Conservation (phyloP, 2,329 filamentous ascomycete species). For the Lecanicillium sp. region DNA sequence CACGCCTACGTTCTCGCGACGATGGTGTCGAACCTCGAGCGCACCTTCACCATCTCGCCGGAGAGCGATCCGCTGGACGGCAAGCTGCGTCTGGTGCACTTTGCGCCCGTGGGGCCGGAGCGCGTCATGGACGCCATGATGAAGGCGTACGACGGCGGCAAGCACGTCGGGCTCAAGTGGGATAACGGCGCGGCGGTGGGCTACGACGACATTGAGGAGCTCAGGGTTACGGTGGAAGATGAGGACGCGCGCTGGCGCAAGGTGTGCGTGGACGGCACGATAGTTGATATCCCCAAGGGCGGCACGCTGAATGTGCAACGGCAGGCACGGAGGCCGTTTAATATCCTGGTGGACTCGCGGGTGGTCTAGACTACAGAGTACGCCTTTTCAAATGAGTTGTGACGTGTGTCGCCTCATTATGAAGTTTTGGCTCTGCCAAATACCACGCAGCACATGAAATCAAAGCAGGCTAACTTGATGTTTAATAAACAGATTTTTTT, state of each 20-base stretch:
- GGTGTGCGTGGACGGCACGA: conserved; percentile 87
- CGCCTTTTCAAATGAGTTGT: no score
- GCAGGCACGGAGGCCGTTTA: conserved; percentile 38
- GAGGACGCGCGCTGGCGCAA: conserved; percentile 71
- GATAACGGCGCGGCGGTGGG: conserved; percentile 53
- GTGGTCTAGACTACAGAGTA: neutral
- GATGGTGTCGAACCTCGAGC: conserved; percentile 75
- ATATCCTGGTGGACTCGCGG: conserved; percentile 36
- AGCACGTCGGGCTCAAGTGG: conserved; percentile 48
- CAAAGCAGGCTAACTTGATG: no score
- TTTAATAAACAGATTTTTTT: no score
- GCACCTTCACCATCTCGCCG: conserved; percentile 76
- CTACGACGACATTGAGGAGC: conserved; percentile 64
- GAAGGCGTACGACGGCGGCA: conserved; percentile 52
- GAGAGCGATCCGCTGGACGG: conserved; percentile 63
- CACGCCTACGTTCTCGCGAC: conserved; percentile 75
- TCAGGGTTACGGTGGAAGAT: conserved; percentile 63
- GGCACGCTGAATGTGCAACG: conserved; percentile 63
- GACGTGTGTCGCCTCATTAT: no score
- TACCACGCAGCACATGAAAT: no score
- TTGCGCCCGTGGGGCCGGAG: conserved; percentile 59
- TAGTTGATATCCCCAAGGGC: conserved; percentile 63
- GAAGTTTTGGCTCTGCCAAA: no score
- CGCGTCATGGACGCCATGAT: conserved; percentile 73
- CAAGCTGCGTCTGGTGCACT: conserved; percentile 65